These are phyloP conservation scores for Fusarium newnesense DNA, from an alignment of 2,329 filamentous ascomycete genomes.

Conservation along the genomic window DNA sequence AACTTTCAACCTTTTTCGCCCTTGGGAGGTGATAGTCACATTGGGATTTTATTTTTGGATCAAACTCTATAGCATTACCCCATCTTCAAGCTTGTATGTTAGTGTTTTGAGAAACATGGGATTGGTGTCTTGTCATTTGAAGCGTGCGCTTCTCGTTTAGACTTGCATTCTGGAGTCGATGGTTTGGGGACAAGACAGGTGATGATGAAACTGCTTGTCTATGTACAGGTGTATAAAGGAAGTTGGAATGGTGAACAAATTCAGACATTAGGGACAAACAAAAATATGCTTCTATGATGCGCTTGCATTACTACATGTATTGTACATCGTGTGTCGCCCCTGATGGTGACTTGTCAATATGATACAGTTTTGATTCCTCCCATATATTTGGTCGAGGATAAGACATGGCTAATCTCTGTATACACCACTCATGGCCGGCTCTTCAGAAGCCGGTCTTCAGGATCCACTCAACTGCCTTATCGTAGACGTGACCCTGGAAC, in stretches of 20 bases:
- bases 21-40: slow-evolving; percentile 57
- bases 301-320: slow-evolving; percentile 46
- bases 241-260: slow-evolving; percentile 41
- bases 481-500: slow-evolving; percentile 49
- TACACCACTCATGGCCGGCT: background rate
- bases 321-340: slow-evolving; percentile 42
- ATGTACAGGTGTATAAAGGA: slow-evolving; percentile 39
- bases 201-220: slow-evolving; percentile 37
- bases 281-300: slow-evolving; percentile 37
- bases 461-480: slow-evolving; percentile 47
- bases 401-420: background rate
- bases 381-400: background rate
- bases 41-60: slow-evolving; percentile 35
- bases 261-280: slow-evolving; percentile 41
- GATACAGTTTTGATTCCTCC: slow-evolving; percentile 40
- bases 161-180: slow-evolving; percentile 46
- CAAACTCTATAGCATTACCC: slow-evolving; percentile 22
- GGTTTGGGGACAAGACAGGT: slow-evolving; percentile 37
- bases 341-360: slow-evolving; percentile 40
- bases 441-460: slow-evolving; percentile 49
- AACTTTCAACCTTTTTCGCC: slow-evolving; percentile 68
- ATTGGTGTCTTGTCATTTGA: slow-evolving; percentile 42
- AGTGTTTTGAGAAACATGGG: slow-evolving; percentile 42
- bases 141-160: slow-evolving; percentile 44
- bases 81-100: slow-evolving; percentile 44